Evolutionary conservation across 2,329 filamentous ascomycete genomes (phyloP).

Genomic region (Claviceps humidiphila): DNA sequence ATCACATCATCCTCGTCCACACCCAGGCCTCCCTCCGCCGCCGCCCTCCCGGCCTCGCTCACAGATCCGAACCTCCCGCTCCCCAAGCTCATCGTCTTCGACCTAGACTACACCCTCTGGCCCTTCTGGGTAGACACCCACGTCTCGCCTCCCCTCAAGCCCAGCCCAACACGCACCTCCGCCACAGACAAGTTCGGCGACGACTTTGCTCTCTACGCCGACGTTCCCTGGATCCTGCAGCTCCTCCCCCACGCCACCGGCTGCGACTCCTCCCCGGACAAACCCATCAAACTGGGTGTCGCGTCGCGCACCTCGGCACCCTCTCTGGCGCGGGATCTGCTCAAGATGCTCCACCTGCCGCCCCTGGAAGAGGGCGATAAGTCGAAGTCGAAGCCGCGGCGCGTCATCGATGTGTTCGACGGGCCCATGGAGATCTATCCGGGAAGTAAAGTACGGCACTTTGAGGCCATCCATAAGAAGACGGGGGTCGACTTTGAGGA

Average conservation of each 20-base stretch:
- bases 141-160: slow-evolving; percentile 57
- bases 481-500: slow-evolving; percentile 64
- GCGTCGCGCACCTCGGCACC: slow-evolving; percentile 74
- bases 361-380: slow-evolving; percentile 17
- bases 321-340: slow-evolving; percentile 65
- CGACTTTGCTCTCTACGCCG: slow-evolving; percentile 55
- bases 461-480: slow-evolving; percentile 56
- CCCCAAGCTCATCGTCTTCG: slow-evolving; percentile 78
- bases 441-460: slow-evolving; percentile 73
- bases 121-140: slow-evolving; percentile 97
- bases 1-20: slow-evolving; percentile 6
- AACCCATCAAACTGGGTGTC: slow-evolving; percentile 44
- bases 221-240: slow-evolving; percentile 54
- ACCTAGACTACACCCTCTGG: slow-evolving; percentile 98
- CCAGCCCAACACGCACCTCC: slow-evolving; percentile 27
- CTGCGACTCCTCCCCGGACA: slow-evolving; percentile 10
- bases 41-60: slow-evolving; percentile 28
- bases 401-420: slow-evolving; percentile 47
- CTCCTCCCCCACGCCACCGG: slow-evolving; percentile 27
- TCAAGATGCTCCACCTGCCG: slow-evolving; percentile 56
- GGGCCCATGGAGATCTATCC: slow-evolving; percentile 56
- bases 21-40: not conserved
- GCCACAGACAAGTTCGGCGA: slow-evolving; percentile 47
- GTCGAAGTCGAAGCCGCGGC: slow-evolving; percentile 14
- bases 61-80: slow-evolving; percentile 48